Evolutionary conservation across 495 filamentous ascomycete genomes (phyloP), one percentile per base, ranked within the genome.

Genomic region (Lasiosphaeria hispida): DNA sequence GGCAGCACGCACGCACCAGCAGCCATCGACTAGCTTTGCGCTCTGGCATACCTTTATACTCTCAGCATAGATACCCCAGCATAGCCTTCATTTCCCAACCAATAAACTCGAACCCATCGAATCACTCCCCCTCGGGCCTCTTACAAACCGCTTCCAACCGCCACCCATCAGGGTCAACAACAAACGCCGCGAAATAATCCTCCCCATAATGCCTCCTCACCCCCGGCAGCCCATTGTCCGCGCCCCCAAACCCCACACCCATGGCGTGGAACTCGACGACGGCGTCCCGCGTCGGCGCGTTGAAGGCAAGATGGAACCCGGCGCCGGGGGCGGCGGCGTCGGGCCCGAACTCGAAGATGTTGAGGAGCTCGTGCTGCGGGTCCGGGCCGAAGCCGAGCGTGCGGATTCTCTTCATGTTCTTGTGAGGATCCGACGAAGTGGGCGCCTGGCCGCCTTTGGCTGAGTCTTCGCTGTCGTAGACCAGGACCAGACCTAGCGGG

Each of bases 181-280:
- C 70, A 64, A 71, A 78, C 14, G 72, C 72, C 7, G 71, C 75
- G 56, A 72, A 77, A n/a, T 78, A 77, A 11, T 61, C 38, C 18
- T 48, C 49, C 15, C 69, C 68, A 53, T 77, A 77, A 7, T 63
- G 50, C 55, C 55, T 45, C 44, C 75, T 68, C 37, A 74, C 33
- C 0, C 75, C 76, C 0, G 76, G 76, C 43, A 57, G 40, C 0
- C 76, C 75, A 57, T 74, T 69, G 44, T 65, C 60, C 10, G 7
- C 59, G 4, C 71, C 75, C 0, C 73, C 76, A 13, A 60, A 61
- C 41, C 59, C 62, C 1, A 77, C n/a, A 1, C 69, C 75, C 17
- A 55, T 57, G 10, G 64, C 61, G 53, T 75, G 65, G 55, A 76
- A 79, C 54, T 69, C 64, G n/a, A 69, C 60, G 11, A 77, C 76